phyloP scores from a whole-genome alignment of 2,329 filamentous ascomycete genomes.

The Chaetomiaceae sp. region DNA sequence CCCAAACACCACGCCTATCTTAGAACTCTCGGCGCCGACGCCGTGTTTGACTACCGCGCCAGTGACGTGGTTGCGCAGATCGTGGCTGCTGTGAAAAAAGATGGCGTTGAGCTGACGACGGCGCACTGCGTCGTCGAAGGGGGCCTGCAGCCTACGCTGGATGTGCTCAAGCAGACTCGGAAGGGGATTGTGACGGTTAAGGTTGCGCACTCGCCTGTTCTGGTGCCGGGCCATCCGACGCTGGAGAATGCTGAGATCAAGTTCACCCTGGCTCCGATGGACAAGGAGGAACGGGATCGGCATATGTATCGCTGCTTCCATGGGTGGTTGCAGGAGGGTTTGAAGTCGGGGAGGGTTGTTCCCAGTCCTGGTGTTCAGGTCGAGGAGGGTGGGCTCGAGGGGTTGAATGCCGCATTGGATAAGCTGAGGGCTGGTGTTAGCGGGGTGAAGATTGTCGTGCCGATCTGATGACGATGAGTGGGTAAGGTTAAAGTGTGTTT shows the following conservation, averaged over 20 bases:
- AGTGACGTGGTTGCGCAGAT: conserved; percentile 7
- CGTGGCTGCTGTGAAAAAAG: neutral
- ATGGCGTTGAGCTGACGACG: neutral
- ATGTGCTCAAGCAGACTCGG: conserved; percentile 13
- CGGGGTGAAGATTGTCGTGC: conserved; percentile 8
- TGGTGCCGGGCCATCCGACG: conserved; percentile 7
- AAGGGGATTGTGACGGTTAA: conserved; percentile 1
- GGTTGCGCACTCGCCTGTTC: conserved; percentile 7
- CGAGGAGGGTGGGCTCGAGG: conserved; percentile 8
- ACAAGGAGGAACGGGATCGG: neutral
- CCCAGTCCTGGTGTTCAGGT: conserved; percentile 11
- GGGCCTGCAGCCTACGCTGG: conserved; percentile 3
- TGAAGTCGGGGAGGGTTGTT: conserved; percentile 6
- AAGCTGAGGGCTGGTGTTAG: conserved; percentile 13
- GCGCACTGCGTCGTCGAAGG: neutral
- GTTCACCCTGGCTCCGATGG: conserved; percentile 2
- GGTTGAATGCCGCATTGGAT: conserved; percentile 9
- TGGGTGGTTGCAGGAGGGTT: neutral
- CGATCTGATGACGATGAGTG: neutral
- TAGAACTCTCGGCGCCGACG: neutral
- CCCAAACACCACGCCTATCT: conserved; percentile 9
- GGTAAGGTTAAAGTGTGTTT: neutral
- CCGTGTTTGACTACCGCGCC: conserved; percentile 6
- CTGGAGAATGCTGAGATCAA: conserved; percentile 7
- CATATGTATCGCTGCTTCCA: conserved; percentile 7